Evolutionary conservation across 371 early-diverging fungal genomes (phyloP), one percentile per base, ranked within the genome.

Genomic region (Syncephalastrum contaminatum): DNA sequence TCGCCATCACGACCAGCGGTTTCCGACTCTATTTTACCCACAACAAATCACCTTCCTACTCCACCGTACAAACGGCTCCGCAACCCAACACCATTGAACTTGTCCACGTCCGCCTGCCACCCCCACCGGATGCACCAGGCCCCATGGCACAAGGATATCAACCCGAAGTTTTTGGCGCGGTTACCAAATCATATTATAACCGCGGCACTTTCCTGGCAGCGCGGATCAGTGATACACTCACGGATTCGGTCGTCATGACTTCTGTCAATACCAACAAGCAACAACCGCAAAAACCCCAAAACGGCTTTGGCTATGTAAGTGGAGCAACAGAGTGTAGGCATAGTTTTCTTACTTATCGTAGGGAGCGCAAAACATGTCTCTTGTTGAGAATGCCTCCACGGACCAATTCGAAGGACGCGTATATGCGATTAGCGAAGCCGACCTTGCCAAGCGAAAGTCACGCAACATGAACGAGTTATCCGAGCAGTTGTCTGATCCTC

Each of bases 11-110:
- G 0, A 60, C 75, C 24, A 79, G 70, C 15, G 92, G 93, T 7
- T 79, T 75, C 48, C 87, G 93, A 4, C 63, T 93, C 16, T 94
- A 90, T 59, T 92, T 93, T 56, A 77, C 88, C 22, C 74, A 74
- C 19, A 64, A 73, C 45, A 57, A 60, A 44, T 67, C 39, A 64
- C 58, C 2, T 43, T 65, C 25, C 2, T 39, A 20, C n/a, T 36
- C 52, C 24, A 21, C 22, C 20, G 48, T 51, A 18, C 16, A 43
- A 19, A 22, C 44, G 2, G 49, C 53, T 14, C 41, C 40, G 25
- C 66, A 54, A 53, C 86, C 84, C 4, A 78, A 60, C 48, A 71
- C 75, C 13, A 74, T 93, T 13, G 85, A 86, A 48, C 64, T 94
- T 1, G 71, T 85, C 8, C 88, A 88, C 48, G 87, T 92, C 16